Conservation (phyloP, 2,329 filamentous ascomycete genomes). For the Davidsoniella australis region DNA sequence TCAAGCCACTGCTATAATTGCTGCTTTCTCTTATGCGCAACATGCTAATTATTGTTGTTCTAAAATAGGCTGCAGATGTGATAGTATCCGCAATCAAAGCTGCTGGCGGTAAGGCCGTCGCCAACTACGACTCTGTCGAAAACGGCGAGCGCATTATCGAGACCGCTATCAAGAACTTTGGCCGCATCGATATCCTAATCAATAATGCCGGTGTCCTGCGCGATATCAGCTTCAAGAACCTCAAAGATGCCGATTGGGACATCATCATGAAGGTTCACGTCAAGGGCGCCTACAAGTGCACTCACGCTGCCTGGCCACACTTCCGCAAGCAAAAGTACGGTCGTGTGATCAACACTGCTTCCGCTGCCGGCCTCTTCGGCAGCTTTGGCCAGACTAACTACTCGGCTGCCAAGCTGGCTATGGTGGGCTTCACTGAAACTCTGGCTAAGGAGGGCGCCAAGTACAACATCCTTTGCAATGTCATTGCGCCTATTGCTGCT, state of each 20-base stretch:
- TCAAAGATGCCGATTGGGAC: slow-evolving; percentile 95
- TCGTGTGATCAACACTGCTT: slow-evolving; percentile 88
- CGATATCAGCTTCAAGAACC: slow-evolving; percentile 96
- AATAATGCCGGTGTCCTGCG: slow-evolving; percentile 96
- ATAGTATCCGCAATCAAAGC: slow-evolving; percentile 71
- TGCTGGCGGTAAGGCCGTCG: slow-evolving; percentile 84
- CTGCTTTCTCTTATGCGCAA: background rate
- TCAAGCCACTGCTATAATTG: background rate
- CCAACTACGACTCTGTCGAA: slow-evolving; percentile 93
- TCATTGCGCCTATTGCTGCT: slow-evolving; percentile 82
- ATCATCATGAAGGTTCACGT: slow-evolving; percentile 85
- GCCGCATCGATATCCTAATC: slow-evolving; percentile 84
- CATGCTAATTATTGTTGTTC: background rate
- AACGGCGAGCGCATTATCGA: slow-evolving; percentile 89
- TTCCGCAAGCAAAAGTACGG: slow-evolving; percentile 99
- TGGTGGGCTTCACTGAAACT: slow-evolving; percentile 95
- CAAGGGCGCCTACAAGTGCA: slow-evolving; percentile 86
- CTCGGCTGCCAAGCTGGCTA: slow-evolving; percentile 84
- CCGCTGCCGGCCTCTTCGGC: slow-evolving; percentile 88
- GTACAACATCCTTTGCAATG: slow-evolving; percentile 94
- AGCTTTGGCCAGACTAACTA: slow-evolving; percentile 95
- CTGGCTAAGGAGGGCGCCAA: slow-evolving; percentile 93
- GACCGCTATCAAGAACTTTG: slow-evolving; percentile 62
- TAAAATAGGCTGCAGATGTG: slow-evolving; percentile 54
- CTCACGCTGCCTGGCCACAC: slow-evolving; percentile 86